Evolutionary conservation across 2,329 filamentous ascomycete species (phyloP).

Genomic region (Diaporthe vexans): DNA sequence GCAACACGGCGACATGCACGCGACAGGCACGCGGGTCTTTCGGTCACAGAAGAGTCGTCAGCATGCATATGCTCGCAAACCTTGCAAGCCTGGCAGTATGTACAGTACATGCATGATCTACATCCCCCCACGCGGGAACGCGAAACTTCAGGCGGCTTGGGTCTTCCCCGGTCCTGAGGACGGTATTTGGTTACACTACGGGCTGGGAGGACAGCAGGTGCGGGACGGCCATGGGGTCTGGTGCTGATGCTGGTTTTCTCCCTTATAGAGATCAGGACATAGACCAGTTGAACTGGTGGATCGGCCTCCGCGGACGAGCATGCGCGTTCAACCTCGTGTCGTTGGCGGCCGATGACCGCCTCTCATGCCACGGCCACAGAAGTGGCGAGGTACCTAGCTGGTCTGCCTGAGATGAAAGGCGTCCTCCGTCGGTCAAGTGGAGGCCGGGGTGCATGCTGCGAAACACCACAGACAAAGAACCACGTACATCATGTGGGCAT

Average conservation of each 20-base stretch:
- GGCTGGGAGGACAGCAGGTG: neutral
- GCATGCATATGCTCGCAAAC: neutral
- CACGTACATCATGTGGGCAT: neutral
- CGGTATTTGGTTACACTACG: neutral
- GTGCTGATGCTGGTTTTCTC: neutral
- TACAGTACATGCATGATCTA: neutral
- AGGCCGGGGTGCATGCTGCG: neutral
- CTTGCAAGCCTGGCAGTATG: neutral
- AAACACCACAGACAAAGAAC: slow-evolving; percentile 30
- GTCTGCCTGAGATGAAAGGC: neutral
- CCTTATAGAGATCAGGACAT: neutral
- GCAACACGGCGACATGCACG: too few species aligned
- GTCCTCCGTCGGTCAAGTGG: neutral
- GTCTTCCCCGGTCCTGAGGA: neutral
- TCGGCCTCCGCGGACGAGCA: too few species aligned
- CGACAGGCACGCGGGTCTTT: neutral
- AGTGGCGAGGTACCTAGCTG: slow-evolving; percentile 10
- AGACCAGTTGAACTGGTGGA: neutral
- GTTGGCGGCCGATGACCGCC: neutral
- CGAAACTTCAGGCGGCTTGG: neutral
- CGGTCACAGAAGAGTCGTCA: neutral
- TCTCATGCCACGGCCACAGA: neutral
- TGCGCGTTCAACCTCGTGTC: neutral
- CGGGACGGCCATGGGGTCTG: neutral
- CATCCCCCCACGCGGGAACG: neutral